Conservation (phyloP, 2,329 filamentous ascomycete species). For the Colletotrichum sp. region DNA sequence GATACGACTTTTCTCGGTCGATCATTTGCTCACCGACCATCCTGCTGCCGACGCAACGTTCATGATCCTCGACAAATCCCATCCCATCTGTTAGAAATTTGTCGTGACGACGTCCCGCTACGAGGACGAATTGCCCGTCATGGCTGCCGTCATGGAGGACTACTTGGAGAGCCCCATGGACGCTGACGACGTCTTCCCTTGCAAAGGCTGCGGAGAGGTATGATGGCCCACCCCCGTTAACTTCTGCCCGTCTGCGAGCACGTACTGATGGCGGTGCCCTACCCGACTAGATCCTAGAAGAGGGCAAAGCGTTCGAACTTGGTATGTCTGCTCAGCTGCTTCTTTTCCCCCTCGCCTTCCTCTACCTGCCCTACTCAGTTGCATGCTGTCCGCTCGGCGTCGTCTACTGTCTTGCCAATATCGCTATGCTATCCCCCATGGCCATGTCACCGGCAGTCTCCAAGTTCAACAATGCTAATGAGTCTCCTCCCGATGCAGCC, state of each 20-base stretch:
- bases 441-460: slow-evolving; percentile 18
- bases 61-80: slow-evolving; percentile 12
- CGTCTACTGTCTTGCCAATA: not conserved
- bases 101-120: slow-evolving; percentile 12
- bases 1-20: slow-evolving; percentile 1
- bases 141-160: slow-evolving; percentile 61
- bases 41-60: not conserved
- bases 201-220: slow-evolving; percentile 94
- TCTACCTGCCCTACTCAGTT: not conserved
- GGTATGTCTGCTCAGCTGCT: slow-evolving; percentile 60
- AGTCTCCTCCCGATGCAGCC: slow-evolving; percentile 49
- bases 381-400: not conserved
- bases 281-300: slow-evolving; percentile 81
- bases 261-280: slow-evolving; percentile 19
- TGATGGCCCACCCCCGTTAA: slow-evolving; percentile 27
- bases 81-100: slow-evolving; percentile 2
- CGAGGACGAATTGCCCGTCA: slow-evolving; percentile 30
- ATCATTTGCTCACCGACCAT: not conserved
- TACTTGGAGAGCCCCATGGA: slow-evolving; percentile 73
- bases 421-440: slow-evolving; percentile 7
- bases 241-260: slow-evolving; percentile 12
- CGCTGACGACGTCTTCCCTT: slow-evolving; percentile 83
- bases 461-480: slow-evolving; percentile 28
- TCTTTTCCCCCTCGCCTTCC: not conserved
- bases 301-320: slow-evolving; percentile 97